These are phyloP conservation scores for Fusarium robinianum DNA, from an alignment of 2,329 filamentous ascomycete genomes.

Conservation along the genomic window DNA sequence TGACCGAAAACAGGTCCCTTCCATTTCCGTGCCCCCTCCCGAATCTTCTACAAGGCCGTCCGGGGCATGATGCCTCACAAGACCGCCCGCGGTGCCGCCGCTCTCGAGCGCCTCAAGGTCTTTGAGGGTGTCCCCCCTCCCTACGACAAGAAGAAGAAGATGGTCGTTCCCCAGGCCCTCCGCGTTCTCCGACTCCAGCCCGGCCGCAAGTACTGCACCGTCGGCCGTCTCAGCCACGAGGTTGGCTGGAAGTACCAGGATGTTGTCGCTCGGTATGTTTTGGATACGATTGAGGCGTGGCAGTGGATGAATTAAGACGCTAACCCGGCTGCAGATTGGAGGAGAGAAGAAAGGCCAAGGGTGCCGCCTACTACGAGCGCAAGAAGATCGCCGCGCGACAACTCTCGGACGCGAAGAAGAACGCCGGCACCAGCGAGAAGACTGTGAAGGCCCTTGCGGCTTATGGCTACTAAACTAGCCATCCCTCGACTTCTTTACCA, in stretches of 20 bases:
- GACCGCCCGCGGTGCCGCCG: slow-evolving; percentile 95
- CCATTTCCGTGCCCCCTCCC: slow-evolving; percentile 98
- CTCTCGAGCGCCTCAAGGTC: slow-evolving; percentile 98
- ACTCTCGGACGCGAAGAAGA: slow-evolving; percentile 91
- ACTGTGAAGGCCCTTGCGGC: slow-evolving; percentile 85
- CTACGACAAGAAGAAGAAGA: slow-evolving; percentile 99
- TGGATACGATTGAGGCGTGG: background rate
- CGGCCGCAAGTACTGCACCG: slow-evolving; percentile 99
- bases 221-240: slow-evolving; percentile 96
- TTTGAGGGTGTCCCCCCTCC: slow-evolving; percentile 99
- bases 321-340: slow-evolving; percentile 72
- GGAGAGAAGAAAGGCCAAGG: slow-evolving; percentile 99
- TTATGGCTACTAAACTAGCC: slow-evolving; percentile 78
- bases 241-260: slow-evolving; percentile 99
- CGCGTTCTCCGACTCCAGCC: slow-evolving; percentile 96
- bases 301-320: slow-evolving; percentile 2
- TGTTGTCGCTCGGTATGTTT: slow-evolving; percentile 90
- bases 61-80: slow-evolving; percentile 99
- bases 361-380: slow-evolving; percentile 98
- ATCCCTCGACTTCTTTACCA: slow-evolving; percentile 37
- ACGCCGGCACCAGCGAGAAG: slow-evolving; percentile 83
- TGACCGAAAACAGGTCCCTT: slow-evolving; percentile 74
- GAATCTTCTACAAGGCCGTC: slow-evolving; percentile 99
- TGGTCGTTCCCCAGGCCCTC: slow-evolving; percentile 98
- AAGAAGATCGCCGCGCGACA: slow-evolving; percentile 96